Percentiles rank a stretch among this genome's conserved stretches.
These are phyloP conservation scores for Amanita muscaria DNA, from an alignment of 768 basidiomycete genomes.

Conservation along the genomic window DNA sequence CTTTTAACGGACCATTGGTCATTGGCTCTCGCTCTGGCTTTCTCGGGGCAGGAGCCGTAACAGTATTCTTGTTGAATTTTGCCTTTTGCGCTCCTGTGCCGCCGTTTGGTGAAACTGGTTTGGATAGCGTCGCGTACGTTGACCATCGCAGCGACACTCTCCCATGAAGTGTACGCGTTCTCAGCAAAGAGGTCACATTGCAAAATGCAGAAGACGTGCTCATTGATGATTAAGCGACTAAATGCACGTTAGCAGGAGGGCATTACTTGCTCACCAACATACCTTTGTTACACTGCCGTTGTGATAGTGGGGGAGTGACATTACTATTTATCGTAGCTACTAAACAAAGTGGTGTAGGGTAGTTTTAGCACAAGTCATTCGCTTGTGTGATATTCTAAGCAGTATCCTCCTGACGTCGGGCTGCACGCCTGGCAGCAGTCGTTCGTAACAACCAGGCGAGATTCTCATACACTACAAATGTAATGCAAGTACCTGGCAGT, in stretches of 20 bases:
- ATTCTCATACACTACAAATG: constrained; percentile 96
- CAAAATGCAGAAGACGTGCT: constrained; percentile 25
- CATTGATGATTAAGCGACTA: constrained; percentile 15
- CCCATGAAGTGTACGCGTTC: constrained; percentile 5
- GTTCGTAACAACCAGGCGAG: constrained; percentile 74
- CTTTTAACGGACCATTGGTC: constrained; percentile 18
- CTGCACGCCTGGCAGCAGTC: constrained; percentile 47
- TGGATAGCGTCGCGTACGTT: constrained; percentile 13
- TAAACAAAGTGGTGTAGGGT: not conserved
- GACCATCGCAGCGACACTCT: constrained; percentile 6
- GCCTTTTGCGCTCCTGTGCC: not conserved
- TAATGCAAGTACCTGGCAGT: constrained; percentile 94
- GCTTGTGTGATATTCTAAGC: not conserved
- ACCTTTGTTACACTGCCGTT: not conserved
- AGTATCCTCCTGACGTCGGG: constrained; percentile 2
- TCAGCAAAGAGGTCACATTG: constrained; percentile 16
- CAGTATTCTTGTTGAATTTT: constrained; percentile 5
- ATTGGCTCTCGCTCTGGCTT: constrained; percentile 1
- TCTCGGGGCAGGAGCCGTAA: not conserved
- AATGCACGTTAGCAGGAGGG: too few species aligned
- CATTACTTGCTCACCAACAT: too few species aligned
- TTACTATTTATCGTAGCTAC: not conserved
- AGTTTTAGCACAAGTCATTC: not conserved
- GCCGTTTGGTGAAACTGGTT: constrained; percentile 15
- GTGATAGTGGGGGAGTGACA: not conserved